Percentiles rank a stretch among this genome's conserved stretches.
These are phyloP conservation scores for Bolboschoenoplectus hybrid DNA, from an alignment of 202 grass and related monocot species.

Conservation along the genomic window DNA sequence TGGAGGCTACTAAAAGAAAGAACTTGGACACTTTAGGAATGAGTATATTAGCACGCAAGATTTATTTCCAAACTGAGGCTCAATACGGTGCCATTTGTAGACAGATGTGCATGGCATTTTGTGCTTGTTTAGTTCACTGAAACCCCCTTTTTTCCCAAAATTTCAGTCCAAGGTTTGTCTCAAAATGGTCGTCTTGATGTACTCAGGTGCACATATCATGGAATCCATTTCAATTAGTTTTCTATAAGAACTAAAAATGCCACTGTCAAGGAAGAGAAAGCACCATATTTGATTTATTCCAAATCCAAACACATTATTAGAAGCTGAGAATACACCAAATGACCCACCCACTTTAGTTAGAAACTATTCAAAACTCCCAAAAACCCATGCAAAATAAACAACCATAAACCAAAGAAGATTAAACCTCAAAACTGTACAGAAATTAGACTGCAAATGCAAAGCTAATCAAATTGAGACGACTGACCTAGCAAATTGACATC, in stretches of 20 bases:
- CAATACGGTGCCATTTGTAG: no score
- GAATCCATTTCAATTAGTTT: neutral
- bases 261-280: neutral
- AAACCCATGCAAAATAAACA: neutral
- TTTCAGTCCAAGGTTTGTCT: neutral
- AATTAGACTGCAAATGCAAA: conserved; percentile 33
- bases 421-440: conserved; percentile 41
- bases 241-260: neutral
- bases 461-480: conserved; percentile 7
- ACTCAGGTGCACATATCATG: neutral
- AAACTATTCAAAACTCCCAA: neutral
- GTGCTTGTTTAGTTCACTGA: neutral
- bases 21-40: no score
- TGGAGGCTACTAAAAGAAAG: neutral
- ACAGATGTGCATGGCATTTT: neutral
- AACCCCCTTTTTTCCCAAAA: neutral
- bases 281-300: neutral
- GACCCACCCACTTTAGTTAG: neutral
- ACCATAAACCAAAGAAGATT: conserved; percentile 10
- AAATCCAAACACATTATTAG: neutral
- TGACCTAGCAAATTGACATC: conserved; percentile 22
- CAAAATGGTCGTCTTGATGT: no score
- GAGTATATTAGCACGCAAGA: no score
- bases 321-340: neutral
- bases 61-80: no score